Evolutionary conservation across 805 yeast species (phyloP).

Genomic region (Blastobotrys robertii): DNA sequence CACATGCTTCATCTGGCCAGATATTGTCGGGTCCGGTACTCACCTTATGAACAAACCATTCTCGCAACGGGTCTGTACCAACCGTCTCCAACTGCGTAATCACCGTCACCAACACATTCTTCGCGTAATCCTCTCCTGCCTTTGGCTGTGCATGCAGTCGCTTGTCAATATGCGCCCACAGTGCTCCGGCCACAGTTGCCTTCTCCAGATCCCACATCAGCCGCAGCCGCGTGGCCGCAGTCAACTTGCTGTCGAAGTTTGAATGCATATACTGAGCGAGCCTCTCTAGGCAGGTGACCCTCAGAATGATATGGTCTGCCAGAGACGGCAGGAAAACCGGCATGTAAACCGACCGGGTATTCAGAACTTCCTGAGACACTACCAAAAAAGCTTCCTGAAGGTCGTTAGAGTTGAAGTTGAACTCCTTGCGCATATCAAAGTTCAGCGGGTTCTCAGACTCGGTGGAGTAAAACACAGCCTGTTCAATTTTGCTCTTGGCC

Average conservation of each 20-base stretch:
- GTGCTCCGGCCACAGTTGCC: conserved; percentile 37
- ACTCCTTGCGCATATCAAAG: conserved; percentile 35
- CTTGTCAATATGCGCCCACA: conserved; percentile 28
- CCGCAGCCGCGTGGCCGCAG: conserved; percentile 31
- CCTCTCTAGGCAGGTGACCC: conserved; percentile 36
- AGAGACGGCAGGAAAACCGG: conserved; percentile 42
- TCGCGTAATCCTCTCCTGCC: conserved; percentile 6
- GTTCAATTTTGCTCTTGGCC: conserved; percentile 69
- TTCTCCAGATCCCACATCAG: conserved; percentile 35
- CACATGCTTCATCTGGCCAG: no score
- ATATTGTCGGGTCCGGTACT: conserved; percentile 2
- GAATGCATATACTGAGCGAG: conserved; percentile 37
- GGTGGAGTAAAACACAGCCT: conserved; percentile 56
- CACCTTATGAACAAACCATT: conserved; percentile 13
- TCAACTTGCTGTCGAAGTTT: conserved; percentile 34
- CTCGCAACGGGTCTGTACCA: conserved; percentile 10
- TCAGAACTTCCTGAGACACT: conserved; percentile 47
- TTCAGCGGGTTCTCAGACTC: conserved; percentile 35
- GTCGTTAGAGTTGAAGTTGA: conserved; percentile 36
- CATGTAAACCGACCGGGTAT: conserved; percentile 45
- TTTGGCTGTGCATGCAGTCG: conserved; percentile 1
- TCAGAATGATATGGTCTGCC: conserved; percentile 40
- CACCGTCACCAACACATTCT: conserved; percentile 12
- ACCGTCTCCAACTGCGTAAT: conserved; percentile 2
- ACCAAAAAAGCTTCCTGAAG: conserved; percentile 42